Percentiles rank a stretch among this genome's conserved stretches.
Conservation (phyloP, 2,329 filamentous ascomycete genomes). For the Waltergamsia citrina region DNA sequence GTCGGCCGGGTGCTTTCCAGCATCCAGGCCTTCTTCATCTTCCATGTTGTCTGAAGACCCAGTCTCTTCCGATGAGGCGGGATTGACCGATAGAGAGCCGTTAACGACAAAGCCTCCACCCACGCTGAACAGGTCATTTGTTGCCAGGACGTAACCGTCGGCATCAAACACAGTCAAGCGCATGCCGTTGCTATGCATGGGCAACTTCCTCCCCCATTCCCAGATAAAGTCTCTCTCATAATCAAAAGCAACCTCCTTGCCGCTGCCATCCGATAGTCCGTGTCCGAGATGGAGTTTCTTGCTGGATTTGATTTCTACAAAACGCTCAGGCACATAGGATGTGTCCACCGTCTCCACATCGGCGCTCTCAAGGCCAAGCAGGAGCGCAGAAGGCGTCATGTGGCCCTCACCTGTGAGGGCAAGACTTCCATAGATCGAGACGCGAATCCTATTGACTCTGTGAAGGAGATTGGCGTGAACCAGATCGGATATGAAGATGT, state of each 20-base stretch:
- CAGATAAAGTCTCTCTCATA: constrained; percentile 38
- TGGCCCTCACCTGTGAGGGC: constrained; percentile 41
- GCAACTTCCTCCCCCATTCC: constrained; percentile 42
- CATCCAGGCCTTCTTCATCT: constrained; percentile 2
- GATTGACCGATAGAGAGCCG: constrained; percentile 33
- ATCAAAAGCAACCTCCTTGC: constrained; percentile 36
- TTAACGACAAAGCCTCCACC: constrained; percentile 44
- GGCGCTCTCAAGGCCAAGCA: constrained; percentile 38
- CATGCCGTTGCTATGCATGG: constrained; percentile 42
- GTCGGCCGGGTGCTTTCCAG: constrained; percentile 30
- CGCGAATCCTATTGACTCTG: constrained; percentile 34
- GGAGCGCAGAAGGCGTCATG: constrained; percentile 39
- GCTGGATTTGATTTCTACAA: constrained; percentile 32
- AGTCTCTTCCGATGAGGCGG: constrained; percentile 12
- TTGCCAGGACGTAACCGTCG: constrained; percentile 34
- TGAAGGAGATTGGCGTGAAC: constrained; percentile 32
- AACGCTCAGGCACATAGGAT: constrained; percentile 34
- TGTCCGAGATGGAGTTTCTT: constrained; percentile 34
- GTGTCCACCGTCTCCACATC: constrained; percentile 40
- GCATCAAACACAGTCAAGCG: constrained; percentile 38
- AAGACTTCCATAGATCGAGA: constrained; percentile 39
- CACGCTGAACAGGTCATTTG: constrained; percentile 41
- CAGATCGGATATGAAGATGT: constrained; percentile 39
- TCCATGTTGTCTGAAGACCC: neutral
- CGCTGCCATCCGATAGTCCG: constrained; percentile 25